phyloP scores from a whole-genome alignment of 129 eudicot species.

The Calendula officinalis region DNA sequence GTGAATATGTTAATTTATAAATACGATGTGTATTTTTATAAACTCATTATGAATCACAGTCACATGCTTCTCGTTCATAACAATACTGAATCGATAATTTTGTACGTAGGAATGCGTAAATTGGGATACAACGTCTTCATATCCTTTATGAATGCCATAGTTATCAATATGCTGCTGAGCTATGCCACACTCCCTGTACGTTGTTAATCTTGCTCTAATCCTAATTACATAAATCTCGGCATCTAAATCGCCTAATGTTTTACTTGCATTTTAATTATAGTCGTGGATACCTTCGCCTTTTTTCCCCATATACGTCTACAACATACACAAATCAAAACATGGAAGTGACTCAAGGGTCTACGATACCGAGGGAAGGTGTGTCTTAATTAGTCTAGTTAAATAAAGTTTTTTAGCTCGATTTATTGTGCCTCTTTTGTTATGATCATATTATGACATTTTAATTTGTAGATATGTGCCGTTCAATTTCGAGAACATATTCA shows the following conservation, averaged over 20 bases:
- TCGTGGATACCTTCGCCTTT: constrained; percentile 79
- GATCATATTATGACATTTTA: neutral
- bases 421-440: neutral
- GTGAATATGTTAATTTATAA: too few species aligned
- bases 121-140: constrained; percentile 61
- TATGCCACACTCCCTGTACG: constrained; percentile 80
- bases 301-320: constrained; percentile 65
- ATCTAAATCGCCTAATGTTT: neutral
- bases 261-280: constrained; percentile 33
- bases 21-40: too few species aligned
- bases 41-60: too few species aligned
- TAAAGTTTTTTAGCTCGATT: neutral
- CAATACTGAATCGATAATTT: neutral
- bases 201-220: constrained; percentile 2
- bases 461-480: constrained; percentile 58
- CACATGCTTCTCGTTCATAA: neutral
- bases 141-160: constrained; percentile 49
- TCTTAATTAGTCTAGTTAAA: too few species aligned
- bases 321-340: constrained; percentile 76
- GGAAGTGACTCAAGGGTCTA: constrained; percentile 77
- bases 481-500: constrained; percentile 77
- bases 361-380: constrained; percentile 84
- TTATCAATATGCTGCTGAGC: constrained; percentile 59
- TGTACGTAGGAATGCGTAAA: constrained; percentile 48
- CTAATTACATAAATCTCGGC: neutral